phyloP scores from a whole-genome alignment of 2,329 filamentous ascomycete species.

The Reticulascus tulasneorum region DNA sequence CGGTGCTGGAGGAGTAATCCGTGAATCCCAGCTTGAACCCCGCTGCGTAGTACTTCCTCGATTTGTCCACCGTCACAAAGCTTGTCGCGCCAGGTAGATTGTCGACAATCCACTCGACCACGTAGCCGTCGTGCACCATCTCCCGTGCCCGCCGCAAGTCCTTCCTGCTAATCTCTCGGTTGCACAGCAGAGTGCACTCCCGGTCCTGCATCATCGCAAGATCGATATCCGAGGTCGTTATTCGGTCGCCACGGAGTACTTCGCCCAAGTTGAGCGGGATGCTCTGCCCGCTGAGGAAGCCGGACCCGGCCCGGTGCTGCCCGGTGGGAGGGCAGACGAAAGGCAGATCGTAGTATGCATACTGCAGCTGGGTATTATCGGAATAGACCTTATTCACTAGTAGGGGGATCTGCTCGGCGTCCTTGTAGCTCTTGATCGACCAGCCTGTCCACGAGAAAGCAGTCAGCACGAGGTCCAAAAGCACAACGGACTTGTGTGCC shows the following conservation, averaged over 20 bases:
- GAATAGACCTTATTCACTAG: conserved; percentile 91
- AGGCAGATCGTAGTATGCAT: conserved; percentile 83
- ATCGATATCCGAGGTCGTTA: conserved; percentile 79
- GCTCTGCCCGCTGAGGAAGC: conserved; percentile 70
- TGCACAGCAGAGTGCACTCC: conserved; percentile 70
- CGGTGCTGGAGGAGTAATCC: conserved; percentile 57
- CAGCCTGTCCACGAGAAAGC: conserved; percentile 50
- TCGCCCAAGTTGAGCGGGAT: conserved; percentile 82
- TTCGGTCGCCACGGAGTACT: conserved; percentile 81
- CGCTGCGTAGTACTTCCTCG: conserved; percentile 80
- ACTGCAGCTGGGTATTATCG: conserved; percentile 84
- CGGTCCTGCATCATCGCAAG: conserved; percentile 73
- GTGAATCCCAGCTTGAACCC: conserved; percentile 85
- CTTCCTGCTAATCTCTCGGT: conserved; percentile 57
- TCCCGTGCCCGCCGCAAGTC: conserved; percentile 66
- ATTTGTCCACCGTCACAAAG: conserved; percentile 82
- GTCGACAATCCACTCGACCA: conserved; percentile 92
- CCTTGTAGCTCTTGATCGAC: conserved; percentile 75
- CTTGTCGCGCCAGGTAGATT: conserved; percentile 86
- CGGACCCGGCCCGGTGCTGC: conserved; percentile 58
- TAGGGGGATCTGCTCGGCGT: conserved; percentile 75
- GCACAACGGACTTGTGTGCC: not conserved
- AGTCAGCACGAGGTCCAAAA: conserved; percentile 1
- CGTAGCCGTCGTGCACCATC: conserved; percentile 73
- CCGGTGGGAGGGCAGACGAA: conserved; percentile 81